Base-by-base conservation (phyloP, 305 asterid genomes). In the Caryopteris hybrid region DNA sequence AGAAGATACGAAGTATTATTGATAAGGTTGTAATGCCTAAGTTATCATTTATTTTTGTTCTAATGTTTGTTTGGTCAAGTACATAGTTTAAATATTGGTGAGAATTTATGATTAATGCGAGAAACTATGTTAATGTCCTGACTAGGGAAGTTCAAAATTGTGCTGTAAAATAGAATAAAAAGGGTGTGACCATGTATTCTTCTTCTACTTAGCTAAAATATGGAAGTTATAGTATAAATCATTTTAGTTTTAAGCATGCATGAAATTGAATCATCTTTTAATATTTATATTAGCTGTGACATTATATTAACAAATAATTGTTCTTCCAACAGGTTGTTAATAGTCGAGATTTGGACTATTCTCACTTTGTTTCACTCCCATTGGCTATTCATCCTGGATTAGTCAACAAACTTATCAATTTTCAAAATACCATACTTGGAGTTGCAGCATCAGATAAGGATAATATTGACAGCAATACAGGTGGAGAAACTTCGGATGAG, bases 291-390 rank as follows among this genome's bases (percentile, higher is more conserved):
- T 70, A 3, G 22, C 41, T 61, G 20, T 48, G 34, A 9, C 12
- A 47, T 55, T 64, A 64, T 12, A 45, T 45, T 45, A 6, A 62
- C 52, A 27, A 42, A 17, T 73, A 8, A 41, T 62, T 58, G 57
- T 59, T 41, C 43, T 61, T 54, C 69, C 75, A 65, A 77, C 95
- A 93, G 99, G 86, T 78, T 47, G 86, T 83, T 36, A 84, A 86
- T 71, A 84, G 97, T 82, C 86, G 84, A 74, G 75, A 67, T 45
- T 77, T 90, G 20, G 96, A 90, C 74, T 93, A 87, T 78, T 87
- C 99, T 72, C 97, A 93, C 92, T 93, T 93, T 66, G 83, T 93
- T 61, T 93, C 99, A 31, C 97, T 93, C 79, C 99, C 99, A 51
- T 76, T 93, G 88, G 96, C 99, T 64, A 69, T 82, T 70, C 84